These are phyloP conservation scores for Lepidium africanum DNA, from an alignment of 345 rosid genomes.

Conservation along the genomic window DNA sequence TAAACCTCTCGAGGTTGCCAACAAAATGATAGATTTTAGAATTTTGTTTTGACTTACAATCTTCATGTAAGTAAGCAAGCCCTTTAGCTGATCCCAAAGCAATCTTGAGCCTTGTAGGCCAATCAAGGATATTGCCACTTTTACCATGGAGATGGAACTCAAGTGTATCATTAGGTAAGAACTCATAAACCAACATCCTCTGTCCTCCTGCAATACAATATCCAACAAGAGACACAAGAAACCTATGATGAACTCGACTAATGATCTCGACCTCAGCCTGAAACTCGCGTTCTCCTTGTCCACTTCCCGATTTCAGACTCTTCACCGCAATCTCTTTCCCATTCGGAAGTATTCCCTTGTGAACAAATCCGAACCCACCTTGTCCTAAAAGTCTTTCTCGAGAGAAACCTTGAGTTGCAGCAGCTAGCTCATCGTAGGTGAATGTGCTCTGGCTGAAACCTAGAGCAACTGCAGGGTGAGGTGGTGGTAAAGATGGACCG, in stretches of 20 bases:
- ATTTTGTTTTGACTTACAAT: conserved; percentile 44
- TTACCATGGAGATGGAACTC: conserved; percentile 70
- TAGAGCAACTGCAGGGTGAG: conserved; percentile 46
- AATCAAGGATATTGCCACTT: conserved; percentile 56
- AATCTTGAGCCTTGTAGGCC: conserved; percentile 70
- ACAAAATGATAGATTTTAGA: background rate
- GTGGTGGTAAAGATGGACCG: conserved; percentile 50
- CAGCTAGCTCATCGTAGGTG: conserved; percentile 64
- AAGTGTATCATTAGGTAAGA: conserved; percentile 59
- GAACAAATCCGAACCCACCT: conserved; percentile 85
- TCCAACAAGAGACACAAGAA: conserved; percentile 85
- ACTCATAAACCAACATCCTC: conserved; percentile 69
- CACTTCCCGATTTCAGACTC: conserved; percentile 68
- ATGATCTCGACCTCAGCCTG: conserved; percentile 88
- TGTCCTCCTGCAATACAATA: conserved; percentile 55
- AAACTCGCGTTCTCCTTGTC: conserved; percentile 85
- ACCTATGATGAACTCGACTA: conserved; percentile 86
- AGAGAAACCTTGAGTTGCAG: conserved; percentile 70
- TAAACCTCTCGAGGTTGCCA: background rate
- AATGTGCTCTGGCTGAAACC: conserved; percentile 58
- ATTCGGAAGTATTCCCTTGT: conserved; percentile 62
- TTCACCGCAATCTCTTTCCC: conserved; percentile 88
- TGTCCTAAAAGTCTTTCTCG: conserved; percentile 56
- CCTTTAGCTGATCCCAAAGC: conserved; percentile 93
- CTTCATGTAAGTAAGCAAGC: conserved; percentile 94